A percentile compares a stretch with the other conserved stretches of the same genome.
Evolutionary conservation across 495 filamentous ascomycete species (phyloP).

Genomic region (Trichoderma orchidacearum): DNA sequence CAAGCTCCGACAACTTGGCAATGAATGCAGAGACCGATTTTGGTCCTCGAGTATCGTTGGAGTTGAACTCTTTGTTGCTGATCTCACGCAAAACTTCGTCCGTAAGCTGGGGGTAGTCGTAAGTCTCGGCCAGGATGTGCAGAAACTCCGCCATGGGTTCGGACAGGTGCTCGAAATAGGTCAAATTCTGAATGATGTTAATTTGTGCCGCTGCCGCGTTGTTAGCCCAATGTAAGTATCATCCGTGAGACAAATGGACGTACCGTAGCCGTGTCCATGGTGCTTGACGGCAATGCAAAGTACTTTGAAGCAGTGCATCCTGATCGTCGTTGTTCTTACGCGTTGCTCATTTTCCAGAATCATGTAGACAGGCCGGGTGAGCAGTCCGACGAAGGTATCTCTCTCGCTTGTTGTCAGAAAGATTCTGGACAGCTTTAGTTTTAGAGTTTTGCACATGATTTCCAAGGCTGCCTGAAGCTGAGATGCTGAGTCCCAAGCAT

Average conservation of each 20-base stretch:
- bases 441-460: slow-evolving; percentile 90
- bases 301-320: slow-evolving; percentile 96
- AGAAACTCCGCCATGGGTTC: slow-evolving; percentile 99
- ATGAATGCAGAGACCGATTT: slow-evolving; percentile 98
- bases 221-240: slow-evolving; percentile 10
- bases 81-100: slow-evolving; percentile 91
- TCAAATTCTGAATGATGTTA: slow-evolving; percentile 90
- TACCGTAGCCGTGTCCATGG: slow-evolving; percentile 94
- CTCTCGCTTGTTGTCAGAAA: slow-evolving; percentile 95
- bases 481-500: slow-evolving; percentile 71
- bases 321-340: slow-evolving; percentile 77
- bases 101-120: slow-evolving; percentile 90
- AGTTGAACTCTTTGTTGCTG: slow-evolving; percentile 95
- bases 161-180: slow-evolving; percentile 95
- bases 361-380: slow-evolving; percentile 89
- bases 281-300: slow-evolving; percentile 96
- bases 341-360: slow-evolving; percentile 88
- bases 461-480: slow-evolving; percentile 84
- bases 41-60: slow-evolving; percentile 84
- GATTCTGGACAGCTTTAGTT: slow-evolving; percentile 79
- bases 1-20: slow-evolving; percentile 87
- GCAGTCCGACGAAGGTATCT: slow-evolving; percentile 83
- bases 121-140: slow-evolving; percentile 91
- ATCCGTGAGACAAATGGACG: slow-evolving; percentile 14
- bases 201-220: slow-evolving; percentile 70